Conservation (phyloP, 2,329 filamentous ascomycete species). For the Sporothrix mexicana region DNA sequence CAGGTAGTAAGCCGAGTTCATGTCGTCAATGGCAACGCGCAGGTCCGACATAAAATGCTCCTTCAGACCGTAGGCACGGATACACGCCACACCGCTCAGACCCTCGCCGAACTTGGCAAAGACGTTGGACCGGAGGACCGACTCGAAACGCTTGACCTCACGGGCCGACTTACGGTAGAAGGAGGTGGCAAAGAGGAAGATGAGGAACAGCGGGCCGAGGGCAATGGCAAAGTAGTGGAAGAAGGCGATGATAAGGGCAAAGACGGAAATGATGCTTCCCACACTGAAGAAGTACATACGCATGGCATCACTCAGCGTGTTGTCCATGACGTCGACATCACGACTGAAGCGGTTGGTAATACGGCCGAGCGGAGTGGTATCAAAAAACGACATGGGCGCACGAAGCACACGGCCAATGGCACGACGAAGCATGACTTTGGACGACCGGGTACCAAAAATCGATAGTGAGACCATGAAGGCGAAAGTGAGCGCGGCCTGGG, state of each 20-base stretch:
- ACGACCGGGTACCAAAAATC: constrained; percentile 78
- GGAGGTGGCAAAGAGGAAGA: constrained; percentile 81
- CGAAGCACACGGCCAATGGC: constrained; percentile 79
- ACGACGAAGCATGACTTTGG: constrained; percentile 78
- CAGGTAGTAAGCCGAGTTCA: constrained; percentile 93
- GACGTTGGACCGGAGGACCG: constrained; percentile 82
- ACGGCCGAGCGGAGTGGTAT: constrained; percentile 91
- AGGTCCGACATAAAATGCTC: constrained; percentile 75
- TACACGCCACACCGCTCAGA: constrained; percentile 80
- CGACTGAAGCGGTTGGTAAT: constrained; percentile 97
- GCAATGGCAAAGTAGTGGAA: constrained; percentile 83
- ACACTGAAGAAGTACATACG: constrained; percentile 91
- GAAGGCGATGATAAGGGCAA: constrained; percentile 90
- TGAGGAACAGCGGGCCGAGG: constrained; percentile 67
- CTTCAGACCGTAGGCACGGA: constrained; percentile 86
- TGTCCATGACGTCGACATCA: constrained; percentile 97
- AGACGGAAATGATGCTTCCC: constrained; percentile 80
- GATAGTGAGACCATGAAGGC: constrained; percentile 79
- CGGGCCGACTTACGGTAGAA: constrained; percentile 92
- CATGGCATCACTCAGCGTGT: constrained; percentile 84
- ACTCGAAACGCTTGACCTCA: constrained; percentile 93
- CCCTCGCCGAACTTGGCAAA: constrained; percentile 93
- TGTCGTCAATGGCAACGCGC: constrained; percentile 77
- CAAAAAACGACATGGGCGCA: constrained; percentile 88
- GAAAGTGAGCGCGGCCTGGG: constrained; percentile 79